Base-by-base conservation (phyloP, 2,329 filamentous ascomycete genomes). In the Penicillium sp. region DNA sequence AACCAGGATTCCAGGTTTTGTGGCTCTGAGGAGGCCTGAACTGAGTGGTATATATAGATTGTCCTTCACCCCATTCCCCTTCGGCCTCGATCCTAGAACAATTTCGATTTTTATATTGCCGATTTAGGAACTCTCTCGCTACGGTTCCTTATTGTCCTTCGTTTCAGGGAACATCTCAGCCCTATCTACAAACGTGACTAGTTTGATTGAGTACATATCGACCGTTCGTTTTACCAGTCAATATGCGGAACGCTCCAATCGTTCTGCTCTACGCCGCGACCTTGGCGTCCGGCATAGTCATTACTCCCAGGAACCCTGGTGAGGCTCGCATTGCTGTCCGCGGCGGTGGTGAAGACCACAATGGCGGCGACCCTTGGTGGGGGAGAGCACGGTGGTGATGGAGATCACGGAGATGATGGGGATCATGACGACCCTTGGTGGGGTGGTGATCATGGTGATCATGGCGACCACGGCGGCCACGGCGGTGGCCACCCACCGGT, bases 121-220 rank as follows among this genome's bases (percentile, higher is more conserved):
- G n/a, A 26, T 34, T 39, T 48, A 60, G 70, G 72, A 74, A 74
- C 74, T 78, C 76, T 65, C 70, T 78, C 74, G 75, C 70, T 79
- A 76, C 69, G 73, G 75, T 77, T 76, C 71, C 67, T 67, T 47
- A 9, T 58, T 55, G 62, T 61, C 59, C 61, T 68, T 72, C 60
- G 55, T 65, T 60, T 53, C 51, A 45, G 51, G 44, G 36, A 34
- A 39, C 30, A 23, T 34, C 32, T 53, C 26, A 26, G n/a, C 27
- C 18, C 45, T 39, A 39, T 32, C 11, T 26, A 11, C 19, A 46
- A 46, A 35, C 42, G 42, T n/a, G 41, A 34, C 9, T 13, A 29
- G 5, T 42, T 9, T 38, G 34, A 40, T 56, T 23, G 14, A 38
- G 29, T 44, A 47, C 14, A 53, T 40, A 43, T 32, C 39, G 16